phyloP scores from a whole-genome alignment of 1,284 basidiomycete species.

The Ceratobasidium sp. region DNA sequence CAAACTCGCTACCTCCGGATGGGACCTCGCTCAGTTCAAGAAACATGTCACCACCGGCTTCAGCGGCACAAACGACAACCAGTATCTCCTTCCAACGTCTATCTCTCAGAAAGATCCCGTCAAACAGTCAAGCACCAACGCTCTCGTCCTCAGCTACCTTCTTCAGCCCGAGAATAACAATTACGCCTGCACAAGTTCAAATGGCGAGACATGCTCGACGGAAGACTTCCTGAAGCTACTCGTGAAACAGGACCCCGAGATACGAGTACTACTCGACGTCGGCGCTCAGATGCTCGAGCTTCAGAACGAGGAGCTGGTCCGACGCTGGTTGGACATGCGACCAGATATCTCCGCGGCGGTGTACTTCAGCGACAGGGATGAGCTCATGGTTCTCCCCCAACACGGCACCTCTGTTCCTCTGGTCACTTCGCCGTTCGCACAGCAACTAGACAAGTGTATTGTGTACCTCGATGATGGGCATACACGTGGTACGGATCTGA shows the following conservation, averaged over 20 bases:
- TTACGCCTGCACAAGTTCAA: constrained; percentile 54
- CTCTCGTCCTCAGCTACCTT: constrained; percentile 63
- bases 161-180: constrained; percentile 62
- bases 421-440: constrained; percentile 61
- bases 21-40: constrained; percentile 65
- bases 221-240: constrained; percentile 58
- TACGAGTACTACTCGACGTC: constrained; percentile 66
- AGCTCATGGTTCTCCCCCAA: constrained; percentile 60
- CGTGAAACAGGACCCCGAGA: constrained; percentile 56
- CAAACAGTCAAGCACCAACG: constrained; percentile 64
- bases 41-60: constrained; percentile 64
- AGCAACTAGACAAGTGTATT: constrained; percentile 62
- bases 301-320: constrained; percentile 60
- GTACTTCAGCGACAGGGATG: constrained; percentile 64
- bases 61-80: constrained; percentile 70
- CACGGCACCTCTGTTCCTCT: constrained; percentile 61
- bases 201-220: constrained; percentile 54
- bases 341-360: constrained; percentile 60
- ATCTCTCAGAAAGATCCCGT: constrained; percentile 63
- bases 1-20: constrained; percentile 65
- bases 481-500: constrained; percentile 70
- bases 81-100: constrained; percentile 63
- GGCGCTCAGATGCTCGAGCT: constrained; percentile 71
- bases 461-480: constrained; percentile 72
- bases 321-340: constrained; percentile 62